phyloP scores from a whole-genome alignment of 768 basidiomycete species.

The Tricholoma bakamatsutake region DNA sequence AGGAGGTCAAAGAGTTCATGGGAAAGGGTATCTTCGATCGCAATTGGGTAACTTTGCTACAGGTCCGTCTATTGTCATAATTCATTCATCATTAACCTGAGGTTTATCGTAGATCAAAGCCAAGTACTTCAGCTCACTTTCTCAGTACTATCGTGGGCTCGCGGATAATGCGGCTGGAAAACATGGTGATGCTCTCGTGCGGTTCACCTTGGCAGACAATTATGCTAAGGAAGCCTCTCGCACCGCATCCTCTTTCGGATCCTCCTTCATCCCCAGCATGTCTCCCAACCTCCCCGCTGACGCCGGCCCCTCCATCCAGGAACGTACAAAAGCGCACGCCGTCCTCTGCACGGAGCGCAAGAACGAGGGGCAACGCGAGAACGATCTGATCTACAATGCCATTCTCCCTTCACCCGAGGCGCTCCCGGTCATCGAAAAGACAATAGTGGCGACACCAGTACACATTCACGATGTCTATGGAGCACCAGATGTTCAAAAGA shows the following conservation, averaged over 20 bases:
- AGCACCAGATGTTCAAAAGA: slow-evolving; percentile 85
- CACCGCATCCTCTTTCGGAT: slow-evolving; percentile 59
- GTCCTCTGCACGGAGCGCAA: slow-evolving; percentile 72
- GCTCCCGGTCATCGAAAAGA: slow-evolving; percentile 78
- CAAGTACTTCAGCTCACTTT: slow-evolving; percentile 81
- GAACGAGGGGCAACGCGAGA: slow-evolving; percentile 77
- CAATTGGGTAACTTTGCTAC: slow-evolving; percentile 86
- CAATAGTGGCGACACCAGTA: slow-evolving; percentile 74
- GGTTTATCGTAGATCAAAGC: slow-evolving; percentile 65
- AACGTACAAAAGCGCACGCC: slow-evolving; percentile 80
- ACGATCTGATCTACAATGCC: slow-evolving; percentile 97
- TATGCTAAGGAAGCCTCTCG: slow-evolving; percentile 81
- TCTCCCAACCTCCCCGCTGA: slow-evolving; percentile 86
- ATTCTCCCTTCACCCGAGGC: slow-evolving; percentile 75
- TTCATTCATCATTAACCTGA: neutral
- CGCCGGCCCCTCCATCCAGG: slow-evolving; percentile 69
- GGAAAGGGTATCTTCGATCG: slow-evolving; percentile 94
- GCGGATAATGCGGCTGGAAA: slow-evolving; percentile 72
- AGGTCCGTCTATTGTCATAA: slow-evolving; percentile 38
- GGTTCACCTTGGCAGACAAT: slow-evolving; percentile 70
- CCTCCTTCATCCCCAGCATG: slow-evolving; percentile 63
- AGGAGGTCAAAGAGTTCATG: slow-evolving; percentile 95
- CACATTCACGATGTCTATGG: slow-evolving; percentile 94
- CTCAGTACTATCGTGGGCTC: slow-evolving; percentile 81
- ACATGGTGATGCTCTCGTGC: slow-evolving; percentile 82